Conservation (phyloP, 345 rosid genomes). For the Litchi chinensis region DNA sequence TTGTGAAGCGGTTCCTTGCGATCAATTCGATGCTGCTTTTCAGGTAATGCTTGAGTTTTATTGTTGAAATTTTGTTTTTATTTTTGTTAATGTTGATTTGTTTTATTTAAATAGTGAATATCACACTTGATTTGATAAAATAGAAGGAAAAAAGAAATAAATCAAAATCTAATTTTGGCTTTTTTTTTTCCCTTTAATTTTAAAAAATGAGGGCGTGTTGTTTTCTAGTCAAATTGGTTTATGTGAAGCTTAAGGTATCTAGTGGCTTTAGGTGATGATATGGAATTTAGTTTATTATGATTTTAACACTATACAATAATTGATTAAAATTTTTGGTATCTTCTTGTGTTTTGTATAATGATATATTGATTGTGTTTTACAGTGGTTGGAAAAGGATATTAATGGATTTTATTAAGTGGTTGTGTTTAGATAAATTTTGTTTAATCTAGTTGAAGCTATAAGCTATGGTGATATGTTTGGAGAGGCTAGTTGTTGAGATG, state of each 20-base stretch:
- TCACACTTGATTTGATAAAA: not conserved
- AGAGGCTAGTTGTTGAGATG: not conserved
- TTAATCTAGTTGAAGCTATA: no score
- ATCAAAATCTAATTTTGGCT: not conserved
- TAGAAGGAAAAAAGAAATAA: not conserved
- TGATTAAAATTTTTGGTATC: not conserved
- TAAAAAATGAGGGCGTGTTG: not conserved
- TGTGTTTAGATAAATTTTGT: not conserved
- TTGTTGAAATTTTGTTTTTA: not conserved
- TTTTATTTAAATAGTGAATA: not conserved
- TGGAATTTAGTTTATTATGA: not conserved
- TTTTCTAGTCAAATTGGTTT: not conserved
- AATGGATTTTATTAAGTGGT: not conserved
- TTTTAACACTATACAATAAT: not conserved
- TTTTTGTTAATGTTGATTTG: not conserved
- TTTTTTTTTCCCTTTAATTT: not conserved
- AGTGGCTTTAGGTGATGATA: not conserved
- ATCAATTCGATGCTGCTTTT: slow-evolving; percentile 93
- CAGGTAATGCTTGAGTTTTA: slow-evolving; percentile 46
- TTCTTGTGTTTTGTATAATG: not conserved
- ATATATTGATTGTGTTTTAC: not conserved
- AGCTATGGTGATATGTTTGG: not conserved
- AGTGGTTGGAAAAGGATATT: not conserved
- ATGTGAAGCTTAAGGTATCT: not conserved
- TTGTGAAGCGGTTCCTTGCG: slow-evolving; percentile 96